Conservation (phyloP, 169 alveolate species). For the Plasmodium yoelii region DNA sequence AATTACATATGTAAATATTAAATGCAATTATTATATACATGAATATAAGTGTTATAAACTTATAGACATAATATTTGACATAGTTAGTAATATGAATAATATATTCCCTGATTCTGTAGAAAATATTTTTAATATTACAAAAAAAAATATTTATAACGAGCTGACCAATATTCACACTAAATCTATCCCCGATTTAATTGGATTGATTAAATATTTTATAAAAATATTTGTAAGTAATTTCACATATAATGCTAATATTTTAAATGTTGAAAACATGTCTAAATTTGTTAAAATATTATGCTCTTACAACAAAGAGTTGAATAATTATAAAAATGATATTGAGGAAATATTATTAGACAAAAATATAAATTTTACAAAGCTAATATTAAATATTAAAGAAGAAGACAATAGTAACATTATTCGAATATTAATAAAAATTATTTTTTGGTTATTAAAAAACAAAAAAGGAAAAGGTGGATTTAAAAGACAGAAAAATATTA, state of each 20-base stretch:
- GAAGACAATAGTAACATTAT: slow-evolving; percentile 40
- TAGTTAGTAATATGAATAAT: slow-evolving; percentile 13
- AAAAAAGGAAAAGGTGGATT: slow-evolving; percentile 26
- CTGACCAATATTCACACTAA: not conserved
- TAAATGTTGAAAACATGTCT: slow-evolving; percentile 23
- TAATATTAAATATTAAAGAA: slow-evolving; percentile 66
- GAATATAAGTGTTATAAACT: slow-evolving; percentile 28
- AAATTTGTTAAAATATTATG: slow-evolving; percentile 52
- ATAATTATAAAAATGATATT: slow-evolving; percentile 65
- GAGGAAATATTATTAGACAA: slow-evolving; percentile 41
- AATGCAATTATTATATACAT: slow-evolving; percentile 17
- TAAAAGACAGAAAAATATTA: slow-evolving; percentile 45
- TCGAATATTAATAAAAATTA: slow-evolving; percentile 72
- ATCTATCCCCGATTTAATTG: not conserved
- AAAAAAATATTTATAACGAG: not conserved
- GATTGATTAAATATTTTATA: slow-evolving; percentile 9
- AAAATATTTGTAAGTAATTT: slow-evolving; percentile 34
- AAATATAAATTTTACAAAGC: slow-evolving; percentile 35
- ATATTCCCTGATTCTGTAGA: not conserved
- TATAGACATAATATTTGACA: slow-evolving; percentile 30
- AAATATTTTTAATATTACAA: not conserved
- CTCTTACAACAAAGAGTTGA: slow-evolving; percentile 37
- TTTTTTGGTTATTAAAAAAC: slow-evolving; percentile 66
- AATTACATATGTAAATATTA: slow-evolving; percentile 10
- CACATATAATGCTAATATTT: slow-evolving; percentile 19